Conservation (phyloP, 2,329 filamentous ascomycete genomes). For the Curvularia hawaiiensis region DNA sequence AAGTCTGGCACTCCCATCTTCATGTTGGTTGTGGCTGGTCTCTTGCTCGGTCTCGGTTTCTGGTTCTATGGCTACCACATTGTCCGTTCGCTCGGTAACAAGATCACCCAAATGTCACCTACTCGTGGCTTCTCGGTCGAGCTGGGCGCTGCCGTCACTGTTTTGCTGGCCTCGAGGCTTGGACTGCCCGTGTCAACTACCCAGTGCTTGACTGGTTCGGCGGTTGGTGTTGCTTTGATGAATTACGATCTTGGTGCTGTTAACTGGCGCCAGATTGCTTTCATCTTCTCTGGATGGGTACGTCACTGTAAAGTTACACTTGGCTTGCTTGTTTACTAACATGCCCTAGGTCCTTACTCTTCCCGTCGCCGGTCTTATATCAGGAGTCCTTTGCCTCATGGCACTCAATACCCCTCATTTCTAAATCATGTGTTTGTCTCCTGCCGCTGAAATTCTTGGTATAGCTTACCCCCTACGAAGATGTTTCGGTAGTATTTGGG, state of each 20-base stretch:
- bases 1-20: conserved; percentile 62
- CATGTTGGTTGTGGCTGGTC: conserved; percentile 63
- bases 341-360: conserved; percentile 51
- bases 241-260: conserved; percentile 45
- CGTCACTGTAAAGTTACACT: background rate
- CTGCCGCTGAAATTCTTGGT: background rate
- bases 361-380: conserved; percentile 49
- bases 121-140: conserved; percentile 54
- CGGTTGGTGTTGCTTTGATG: conserved; percentile 36
- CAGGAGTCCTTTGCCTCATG: conserved; percentile 49
- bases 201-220: conserved; percentile 54
- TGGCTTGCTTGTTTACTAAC: background rate
- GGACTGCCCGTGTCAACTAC: conserved; percentile 68
- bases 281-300: conserved; percentile 41
- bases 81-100: conserved; percentile 66
- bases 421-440: conserved; percentile 1
- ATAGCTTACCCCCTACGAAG: no score
- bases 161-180: conserved; percentile 66
- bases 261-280: conserved; percentile 50
- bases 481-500: background rate
- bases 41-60: conserved; percentile 60
- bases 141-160: conserved; percentile 60
- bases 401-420: conserved; percentile 51
- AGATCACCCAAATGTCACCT: conserved; percentile 65
- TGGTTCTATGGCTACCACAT: conserved; percentile 69